Evolutionary conservation across 345 rosid species (phyloP).

Genomic region (Microcos paniculata): DNA sequence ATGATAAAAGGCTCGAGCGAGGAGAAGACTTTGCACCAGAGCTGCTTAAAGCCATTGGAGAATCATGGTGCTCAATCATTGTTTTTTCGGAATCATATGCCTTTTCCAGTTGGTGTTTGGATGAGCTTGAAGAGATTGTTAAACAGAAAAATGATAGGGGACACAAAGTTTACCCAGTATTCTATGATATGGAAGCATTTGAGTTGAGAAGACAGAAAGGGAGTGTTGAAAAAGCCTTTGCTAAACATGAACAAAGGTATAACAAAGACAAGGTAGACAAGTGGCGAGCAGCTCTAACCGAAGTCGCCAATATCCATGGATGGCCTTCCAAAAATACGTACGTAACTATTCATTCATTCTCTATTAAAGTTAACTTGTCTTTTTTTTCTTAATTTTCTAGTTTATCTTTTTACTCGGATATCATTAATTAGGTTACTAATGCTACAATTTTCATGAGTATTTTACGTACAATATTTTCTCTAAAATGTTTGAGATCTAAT

Average conservation of each 20-base stretch:
- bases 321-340: background rate
- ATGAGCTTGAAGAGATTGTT: slow-evolving; percentile 8
- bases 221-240: background rate
- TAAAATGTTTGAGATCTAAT: no score
- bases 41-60: background rate
- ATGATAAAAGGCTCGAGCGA: background rate
- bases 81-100: background rate
- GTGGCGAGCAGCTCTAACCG: slow-evolving; percentile 1
- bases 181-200: background rate
- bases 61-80: background rate
- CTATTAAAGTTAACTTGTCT: no score
- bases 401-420: background rate
- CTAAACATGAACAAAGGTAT: background rate
- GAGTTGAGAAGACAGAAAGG: background rate
- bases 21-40: background rate
- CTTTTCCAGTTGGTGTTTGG: background rate
- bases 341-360: no score
- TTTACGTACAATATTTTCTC: no score
- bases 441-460: no score
- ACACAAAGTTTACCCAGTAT: background rate
- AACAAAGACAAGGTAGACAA: background rate
- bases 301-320: background rate
- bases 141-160: background rate
- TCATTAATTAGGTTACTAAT: no score
- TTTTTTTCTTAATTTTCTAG: background rate